A percentile compares a stretch with the other conserved stretches of the same genome.
These are phyloP conservation scores for Clarireedia homoeocarpa DNA, from an alignment of 2,329 filamentous ascomycete species.

Conservation along the genomic window DNA sequence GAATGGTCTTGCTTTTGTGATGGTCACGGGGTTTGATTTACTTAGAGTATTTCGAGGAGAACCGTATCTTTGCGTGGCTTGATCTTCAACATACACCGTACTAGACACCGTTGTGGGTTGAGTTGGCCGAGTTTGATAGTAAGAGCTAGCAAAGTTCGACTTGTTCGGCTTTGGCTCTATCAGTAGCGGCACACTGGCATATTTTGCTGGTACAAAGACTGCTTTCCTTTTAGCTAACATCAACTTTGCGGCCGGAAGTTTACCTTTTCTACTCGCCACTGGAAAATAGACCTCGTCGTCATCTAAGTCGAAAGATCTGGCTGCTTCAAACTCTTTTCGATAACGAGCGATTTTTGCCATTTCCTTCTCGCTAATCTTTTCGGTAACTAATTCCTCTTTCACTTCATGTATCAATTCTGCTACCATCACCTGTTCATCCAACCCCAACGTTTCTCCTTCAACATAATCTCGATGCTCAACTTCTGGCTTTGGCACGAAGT, in stretches of 20 bases:
- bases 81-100: not conserved
- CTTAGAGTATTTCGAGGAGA: constrained; percentile 1
- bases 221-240: not conserved
- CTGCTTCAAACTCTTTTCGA: not conserved
- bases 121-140: not conserved
- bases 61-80: not conserved
- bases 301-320: not conserved
- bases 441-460: not conserved
- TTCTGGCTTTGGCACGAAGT: constrained; percentile 1
- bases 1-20: constrained; percentile 4
- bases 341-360: not conserved
- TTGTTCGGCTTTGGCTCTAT: not conserved
- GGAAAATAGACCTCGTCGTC: not conserved
- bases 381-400: not conserved
- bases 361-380: not conserved
- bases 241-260: not conserved
- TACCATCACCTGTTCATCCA: not conserved
- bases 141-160: not conserved
- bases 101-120: not conserved
- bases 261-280: not conserved
- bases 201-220: not conserved
- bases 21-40: not conserved
- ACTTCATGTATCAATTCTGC: not conserved
- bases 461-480: constrained; percentile 3
- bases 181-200: not conserved